Evolutionary conservation across 2,329 filamentous ascomycete species (phyloP), one percentile per base, ranked within the genome.

Genomic region (Colletotrichum lindemuthianum): DNA sequence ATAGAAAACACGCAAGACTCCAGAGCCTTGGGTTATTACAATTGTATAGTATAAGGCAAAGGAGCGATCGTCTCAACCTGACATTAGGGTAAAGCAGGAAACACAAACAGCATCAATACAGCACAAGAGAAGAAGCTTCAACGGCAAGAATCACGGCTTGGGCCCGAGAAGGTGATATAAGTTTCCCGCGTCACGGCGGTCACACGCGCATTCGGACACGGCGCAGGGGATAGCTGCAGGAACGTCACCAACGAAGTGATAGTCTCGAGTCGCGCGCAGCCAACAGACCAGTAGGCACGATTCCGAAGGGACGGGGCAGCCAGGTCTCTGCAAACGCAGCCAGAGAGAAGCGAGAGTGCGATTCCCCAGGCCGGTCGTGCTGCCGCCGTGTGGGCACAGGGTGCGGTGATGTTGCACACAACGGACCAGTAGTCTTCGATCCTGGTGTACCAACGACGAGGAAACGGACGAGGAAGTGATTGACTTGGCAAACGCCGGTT

Each of bases 321-420:
- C 34, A 39, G 15, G 48, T 7, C 56, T 33, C 41, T 47, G 41
- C 43, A 37, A 37, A 56, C 45, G 58, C 58, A 56, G 61, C 51
- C 58, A 60, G 8, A 45, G 39, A 34, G 33, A 51, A 33, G 4
- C 34, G 43, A 60, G 41, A 45, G 36, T 9, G 41, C 39, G 24
- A 36, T 16, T 36, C 34, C 57, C 37, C 48, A 39, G 51, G 53
- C 37, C 41, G 48, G 48, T 51, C n/a, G 48, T n/a, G 15, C 59
- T 64, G 63, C 52, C 59, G 63, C 59, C 43, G 43, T n/a, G 47
- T 52, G 12, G 57, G 32, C 57, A 55, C 50, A 65, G 59, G 59
- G 59, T 66, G 63, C 59, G 52, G 41, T 66, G 63, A 63, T 65
- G 63, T 54, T 33, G 15, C 32, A 33, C 4, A 11, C 13, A 16